phyloP scores from a whole-genome alignment of 2,329 filamentous ascomycete genomes.

The Penicillium sp. region DNA sequence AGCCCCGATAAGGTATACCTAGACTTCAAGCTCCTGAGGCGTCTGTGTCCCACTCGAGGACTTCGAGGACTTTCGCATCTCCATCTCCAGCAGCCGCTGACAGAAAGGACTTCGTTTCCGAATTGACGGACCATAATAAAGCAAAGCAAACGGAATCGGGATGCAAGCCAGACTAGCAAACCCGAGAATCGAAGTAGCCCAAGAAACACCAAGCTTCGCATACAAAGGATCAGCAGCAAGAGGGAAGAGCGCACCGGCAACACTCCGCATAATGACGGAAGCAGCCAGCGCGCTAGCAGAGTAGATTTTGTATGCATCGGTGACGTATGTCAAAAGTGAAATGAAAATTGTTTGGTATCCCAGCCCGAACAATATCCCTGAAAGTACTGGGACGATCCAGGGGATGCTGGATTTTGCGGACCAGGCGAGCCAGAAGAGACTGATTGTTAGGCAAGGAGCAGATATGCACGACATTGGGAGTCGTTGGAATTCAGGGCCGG shows the following conservation, averaged over 20 bases:
- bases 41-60: conserved; percentile 13
- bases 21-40: conserved; percentile 12
- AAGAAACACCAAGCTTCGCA: conserved; percentile 37
- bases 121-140: conserved; percentile 29
- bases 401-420: conserved; percentile 50
- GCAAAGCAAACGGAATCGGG: conserved; percentile 43
- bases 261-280: conserved; percentile 50
- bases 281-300: conserved; percentile 60
- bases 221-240: conserved; percentile 48
- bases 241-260: conserved; percentile 59
- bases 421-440: conserved; percentile 61
- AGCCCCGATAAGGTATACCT: not conserved
- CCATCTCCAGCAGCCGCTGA: conserved; percentile 28
- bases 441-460: conserved; percentile 61
- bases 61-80: conserved; percentile 14
- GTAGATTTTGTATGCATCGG: conserved; percentile 67
- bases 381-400: conserved; percentile 60
- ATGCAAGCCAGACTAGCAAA: conserved; percentile 41
- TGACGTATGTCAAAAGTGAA: conserved; percentile 64
- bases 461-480: conserved; percentile 72
- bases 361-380: conserved; percentile 62
- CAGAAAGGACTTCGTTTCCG: conserved; percentile 33
- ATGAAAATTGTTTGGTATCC: conserved; percentile 66
- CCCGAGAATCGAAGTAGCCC: conserved; percentile 44
- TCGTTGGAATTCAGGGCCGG: conserved; percentile 60